Conservation (phyloP, 2,329 filamentous ascomycete species). For the Fusarium falciforme region DNA sequence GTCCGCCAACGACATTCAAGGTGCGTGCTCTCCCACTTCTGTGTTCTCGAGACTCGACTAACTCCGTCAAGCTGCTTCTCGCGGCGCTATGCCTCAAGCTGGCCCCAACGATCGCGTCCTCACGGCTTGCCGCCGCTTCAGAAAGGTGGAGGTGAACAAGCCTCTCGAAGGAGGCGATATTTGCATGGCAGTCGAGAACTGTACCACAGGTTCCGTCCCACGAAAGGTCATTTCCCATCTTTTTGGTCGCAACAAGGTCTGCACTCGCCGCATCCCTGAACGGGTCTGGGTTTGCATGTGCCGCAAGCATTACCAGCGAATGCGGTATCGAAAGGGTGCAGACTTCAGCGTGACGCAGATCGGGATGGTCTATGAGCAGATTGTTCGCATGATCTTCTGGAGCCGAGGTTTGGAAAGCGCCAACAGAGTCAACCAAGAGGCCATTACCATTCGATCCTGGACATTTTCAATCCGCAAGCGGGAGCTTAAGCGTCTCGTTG, state of each 20-base stretch:
- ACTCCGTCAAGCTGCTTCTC: slow-evolving; percentile 7
- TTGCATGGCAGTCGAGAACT: slow-evolving; percentile 69
- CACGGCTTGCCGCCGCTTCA: slow-evolving; percentile 28
- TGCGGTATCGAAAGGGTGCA: slow-evolving; percentile 73
- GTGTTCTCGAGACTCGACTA: neutral
- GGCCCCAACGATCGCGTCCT: slow-evolving; percentile 36
- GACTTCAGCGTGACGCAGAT: slow-evolving; percentile 73
- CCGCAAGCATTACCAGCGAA: slow-evolving; percentile 85
- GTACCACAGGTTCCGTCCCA: slow-evolving; percentile 69
- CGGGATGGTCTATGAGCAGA: slow-evolving; percentile 71
- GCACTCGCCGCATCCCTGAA: slow-evolving; percentile 76
- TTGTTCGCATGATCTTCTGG: slow-evolving; percentile 73
- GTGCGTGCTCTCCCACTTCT: slow-evolving; percentile 9
- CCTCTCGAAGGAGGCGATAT: slow-evolving; percentile 44
- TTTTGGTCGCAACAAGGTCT: slow-evolving; percentile 85
- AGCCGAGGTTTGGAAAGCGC: slow-evolving; percentile 59
- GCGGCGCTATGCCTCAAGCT: slow-evolving; percentile 4
- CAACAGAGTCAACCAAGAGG: slow-evolving; percentile 42
- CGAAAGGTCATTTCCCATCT: slow-evolving; percentile 85
- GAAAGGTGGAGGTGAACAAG: slow-evolving; percentile 25
- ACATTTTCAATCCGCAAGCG: slow-evolving; percentile 72
- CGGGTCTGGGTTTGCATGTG: slow-evolving; percentile 81
- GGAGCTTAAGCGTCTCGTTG: slow-evolving; percentile 67
- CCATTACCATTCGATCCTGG: slow-evolving; percentile 60
- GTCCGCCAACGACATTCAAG: slow-evolving; percentile 13